These are phyloP conservation scores for Allium cepa DNA, from an alignment of 106 monocot species.

Conservation along the genomic window DNA sequence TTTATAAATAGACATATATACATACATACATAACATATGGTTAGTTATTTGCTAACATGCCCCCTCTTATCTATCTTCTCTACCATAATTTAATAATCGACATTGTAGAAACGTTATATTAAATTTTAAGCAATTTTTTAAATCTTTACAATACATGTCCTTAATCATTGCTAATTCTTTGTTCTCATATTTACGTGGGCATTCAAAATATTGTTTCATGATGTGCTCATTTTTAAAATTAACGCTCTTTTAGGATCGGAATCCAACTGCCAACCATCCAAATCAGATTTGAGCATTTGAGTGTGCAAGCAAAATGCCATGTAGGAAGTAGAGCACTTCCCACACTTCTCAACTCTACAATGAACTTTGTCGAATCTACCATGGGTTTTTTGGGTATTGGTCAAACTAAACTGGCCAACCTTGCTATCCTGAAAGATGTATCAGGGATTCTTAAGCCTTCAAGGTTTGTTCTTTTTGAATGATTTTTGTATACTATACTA, in stretches of 20 bases:
- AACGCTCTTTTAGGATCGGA: conserved; percentile 25
- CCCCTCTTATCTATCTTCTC: too few species aligned
- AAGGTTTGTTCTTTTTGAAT: conserved; percentile 11
- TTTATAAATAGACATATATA: too few species aligned
- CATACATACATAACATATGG: too few species aligned
- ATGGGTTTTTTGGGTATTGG: conserved; percentile 24
- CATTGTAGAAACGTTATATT: too few species aligned
- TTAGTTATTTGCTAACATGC: too few species aligned
- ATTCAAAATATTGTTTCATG: too few species aligned
- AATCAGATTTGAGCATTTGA: conserved; percentile 45
- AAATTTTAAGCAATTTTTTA: too few species aligned
- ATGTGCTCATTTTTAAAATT: not conserved
- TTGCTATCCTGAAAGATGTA: conserved; percentile 50
- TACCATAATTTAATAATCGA: too few species aligned
- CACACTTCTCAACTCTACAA: conserved; percentile 32
- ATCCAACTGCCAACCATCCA: conserved; percentile 53
- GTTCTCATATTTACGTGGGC: too few species aligned
- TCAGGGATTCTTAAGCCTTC: conserved; percentile 54
- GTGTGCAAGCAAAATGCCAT: conserved; percentile 46
- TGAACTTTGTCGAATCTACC: conserved; percentile 35
- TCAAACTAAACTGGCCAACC: conserved; percentile 19
- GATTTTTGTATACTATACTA: not conserved
- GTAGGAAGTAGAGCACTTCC: conserved; percentile 60
- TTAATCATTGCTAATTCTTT: too few species aligned
- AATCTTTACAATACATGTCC: too few species aligned